Evolutionary conservation across 805 yeast species (phyloP), one percentile per base, ranked within the genome.

Genomic region (Jamesozyma gamospora): DNA sequence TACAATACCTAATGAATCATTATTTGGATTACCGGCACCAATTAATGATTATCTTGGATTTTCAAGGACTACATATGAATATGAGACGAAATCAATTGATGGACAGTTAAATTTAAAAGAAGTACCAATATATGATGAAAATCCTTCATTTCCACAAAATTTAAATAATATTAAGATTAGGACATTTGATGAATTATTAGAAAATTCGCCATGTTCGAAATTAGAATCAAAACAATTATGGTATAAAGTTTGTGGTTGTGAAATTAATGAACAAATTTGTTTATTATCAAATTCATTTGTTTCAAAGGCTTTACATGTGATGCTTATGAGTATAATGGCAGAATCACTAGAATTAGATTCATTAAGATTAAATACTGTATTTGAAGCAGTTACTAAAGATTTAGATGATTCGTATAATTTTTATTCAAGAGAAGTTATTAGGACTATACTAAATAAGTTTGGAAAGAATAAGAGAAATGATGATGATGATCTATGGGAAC

Each of bases 161-260:
- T 34, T 43, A 9, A 21, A 34, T 9, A 36, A 38, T 7, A 28
- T 43, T 1, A 35, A 47, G 4, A 24, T 58, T 11, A 42, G 36
- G 19, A 48, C 63, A 1, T 50, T 68, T 9, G 59, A 53, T 0
- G 62, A 66, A 9, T 50, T 77, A 13, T 41, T 62, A 3, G 58
- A 57, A 3, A 55, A 64, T 37, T 68, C 82, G 7, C 72, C 82
- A 2, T 68, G 77, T 10, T 82, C 88, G 0, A 58, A 52, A 2
- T 46, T 31, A 1, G 82, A 81, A 56, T 79, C 82, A 50, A 60
- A 58, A 10, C 32, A 41, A 3, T 58, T 59, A 28, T 82, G 88
- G 85, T 57, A 65, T 41, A 55, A 55, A 2, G 37, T 66, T 2
- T 72, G 75, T 14, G 92, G 92, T 0, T 68, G 77, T 25, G 72